Base-by-base conservation (phyloP, 495 filamentous ascomycete species). In the Penicillium argentinense region DNA sequence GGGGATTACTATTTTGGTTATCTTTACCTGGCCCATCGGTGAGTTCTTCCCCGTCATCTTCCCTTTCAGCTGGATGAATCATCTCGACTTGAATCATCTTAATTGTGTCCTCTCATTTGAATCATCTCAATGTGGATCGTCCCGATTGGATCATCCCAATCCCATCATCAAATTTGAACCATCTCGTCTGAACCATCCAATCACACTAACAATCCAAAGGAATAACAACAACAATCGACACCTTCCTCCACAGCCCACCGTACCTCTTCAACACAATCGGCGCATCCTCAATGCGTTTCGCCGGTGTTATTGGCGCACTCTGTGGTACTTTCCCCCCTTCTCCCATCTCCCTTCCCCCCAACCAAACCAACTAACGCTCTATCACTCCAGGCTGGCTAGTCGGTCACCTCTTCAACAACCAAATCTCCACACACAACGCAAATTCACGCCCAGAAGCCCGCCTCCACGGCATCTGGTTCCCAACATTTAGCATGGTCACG, bases 11-110 rank as follows among this genome's bases (percentile, higher is more conserved):
- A 59, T 58, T 14, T 46, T 71, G 53, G 59, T 71, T 4, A 65
- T 59, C 4, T 69, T 70, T 30, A 66, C 57, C 42, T 72, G 64
- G 69, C 65, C 67, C 0, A 71, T 69, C 41, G 68, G 66, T 68
- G 45, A 26, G 58, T 60, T 19, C 25, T 5, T 16, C 23, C 18
- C 8, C 6, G 2, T 21, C 4, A 11, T 1, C 17, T 16, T 30
- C 9, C 9, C n/a, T n/a, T n/a, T n/a, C n/a, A n/a, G n/a, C n/a
- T n/a, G n/a, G n/a, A n/a, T n/a, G n/a, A n/a, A n/a, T n/a, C n/a
- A n/a, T n/a, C n/a, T n/a, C n/a, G n/a, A n/a, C n/a, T n/a, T n/a
- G n/a, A n/a, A n/a, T n/a, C n/a, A n/a, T n/a, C n/a, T n/a, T n/a
- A n/a, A n/a, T n/a, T n/a, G n/a, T n/a, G n/a, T n/a, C n/a, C n/a